Evolutionary conservation across 345 rosid genomes (phyloP).

Genomic region (Sisymbrium altissimum): DNA sequence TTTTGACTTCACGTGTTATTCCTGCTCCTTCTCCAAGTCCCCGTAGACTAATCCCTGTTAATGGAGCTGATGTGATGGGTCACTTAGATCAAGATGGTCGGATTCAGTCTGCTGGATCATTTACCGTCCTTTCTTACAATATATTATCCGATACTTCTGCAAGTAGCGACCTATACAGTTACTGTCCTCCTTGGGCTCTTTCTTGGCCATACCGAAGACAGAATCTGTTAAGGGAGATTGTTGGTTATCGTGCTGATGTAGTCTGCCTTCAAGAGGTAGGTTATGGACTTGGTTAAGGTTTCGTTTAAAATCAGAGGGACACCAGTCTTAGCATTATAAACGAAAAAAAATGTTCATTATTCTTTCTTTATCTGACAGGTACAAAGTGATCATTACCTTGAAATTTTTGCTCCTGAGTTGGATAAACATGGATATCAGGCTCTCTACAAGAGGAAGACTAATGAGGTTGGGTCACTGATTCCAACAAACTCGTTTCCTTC

Average conservation of each 20-base stretch:
- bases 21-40: slow-evolving; percentile 97
- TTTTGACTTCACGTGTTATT: slow-evolving; percentile 87
- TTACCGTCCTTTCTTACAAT: slow-evolving; percentile 94
- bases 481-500: not conserved
- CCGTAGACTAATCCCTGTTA: slow-evolving; percentile 72
- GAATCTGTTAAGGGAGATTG: slow-evolving; percentile 88
- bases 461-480: slow-evolving; percentile 60
- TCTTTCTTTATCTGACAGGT: slow-evolving; percentile 48
- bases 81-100: slow-evolving; percentile 74
- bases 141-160: slow-evolving; percentile 81
- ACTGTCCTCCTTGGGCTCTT: slow-evolving; percentile 99
- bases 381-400: slow-evolving; percentile 91
- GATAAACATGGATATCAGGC: slow-evolving; percentile 98
- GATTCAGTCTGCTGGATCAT: slow-evolving; percentile 70
- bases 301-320: slow-evolving; percentile 23
- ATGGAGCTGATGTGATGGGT: slow-evolving; percentile 68
- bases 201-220: slow-evolving; percentile 98
- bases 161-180: slow-evolving; percentile 69
- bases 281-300: not conserved
- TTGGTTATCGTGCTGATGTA: slow-evolving; percentile 95
- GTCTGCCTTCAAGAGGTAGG: slow-evolving; percentile 96
- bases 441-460: slow-evolving; percentile 88
- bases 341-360: not conserved
- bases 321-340: slow-evolving; percentile 16
- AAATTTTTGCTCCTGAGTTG: slow-evolving; percentile 83